Conservation (phyloP, 2,329 filamentous ascomycete genomes). For the Dactylellina sp. region DNA sequence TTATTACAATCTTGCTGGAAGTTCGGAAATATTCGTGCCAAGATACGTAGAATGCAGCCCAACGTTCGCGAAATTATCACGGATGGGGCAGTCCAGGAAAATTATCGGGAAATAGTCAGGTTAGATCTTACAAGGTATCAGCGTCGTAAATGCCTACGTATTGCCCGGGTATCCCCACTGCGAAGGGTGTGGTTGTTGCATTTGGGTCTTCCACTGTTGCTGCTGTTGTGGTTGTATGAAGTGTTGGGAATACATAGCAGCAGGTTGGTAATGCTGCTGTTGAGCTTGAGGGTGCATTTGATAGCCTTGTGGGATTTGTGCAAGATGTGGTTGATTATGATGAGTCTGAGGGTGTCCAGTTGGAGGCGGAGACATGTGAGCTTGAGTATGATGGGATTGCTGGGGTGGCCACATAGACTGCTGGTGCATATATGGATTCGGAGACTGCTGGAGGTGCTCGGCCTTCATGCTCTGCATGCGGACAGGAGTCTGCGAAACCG, state of each 20-base stretch:
- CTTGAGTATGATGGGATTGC: slow-evolving; percentile 67
- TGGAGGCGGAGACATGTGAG: slow-evolving; percentile 72
- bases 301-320: slow-evolving; percentile 64
- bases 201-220: slow-evolving; percentile 58
- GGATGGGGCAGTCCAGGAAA: no score
- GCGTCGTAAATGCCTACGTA: slow-evolving; percentile 15
- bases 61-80: no score
- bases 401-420: slow-evolving; percentile 72
- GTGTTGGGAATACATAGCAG: slow-evolving; percentile 59
- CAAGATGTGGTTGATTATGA: slow-evolving; percentile 63
- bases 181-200: slow-evolving; percentile 56
- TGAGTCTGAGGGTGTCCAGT: slow-evolving; percentile 43
- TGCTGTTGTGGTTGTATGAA: slow-evolving; percentile 58
- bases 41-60: no score
- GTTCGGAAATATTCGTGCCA: slow-evolving; percentile 23
- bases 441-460: slow-evolving; percentile 71
- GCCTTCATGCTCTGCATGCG: slow-evolving; percentile 71
- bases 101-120: no score
- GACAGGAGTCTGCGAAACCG: slow-evolving; percentile 68
- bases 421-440: slow-evolving; percentile 73
- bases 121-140: slow-evolving; percentile 7
- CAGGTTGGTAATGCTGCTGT: slow-evolving; percentile 58
- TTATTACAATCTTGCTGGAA: neutral
- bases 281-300: slow-evolving; percentile 64
- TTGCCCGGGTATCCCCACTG: slow-evolving; percentile 47